Evolutionary conservation across 2,329 filamentous ascomycete genomes (phyloP).

Genomic region (Verticillium nonalfalfae): DNA sequence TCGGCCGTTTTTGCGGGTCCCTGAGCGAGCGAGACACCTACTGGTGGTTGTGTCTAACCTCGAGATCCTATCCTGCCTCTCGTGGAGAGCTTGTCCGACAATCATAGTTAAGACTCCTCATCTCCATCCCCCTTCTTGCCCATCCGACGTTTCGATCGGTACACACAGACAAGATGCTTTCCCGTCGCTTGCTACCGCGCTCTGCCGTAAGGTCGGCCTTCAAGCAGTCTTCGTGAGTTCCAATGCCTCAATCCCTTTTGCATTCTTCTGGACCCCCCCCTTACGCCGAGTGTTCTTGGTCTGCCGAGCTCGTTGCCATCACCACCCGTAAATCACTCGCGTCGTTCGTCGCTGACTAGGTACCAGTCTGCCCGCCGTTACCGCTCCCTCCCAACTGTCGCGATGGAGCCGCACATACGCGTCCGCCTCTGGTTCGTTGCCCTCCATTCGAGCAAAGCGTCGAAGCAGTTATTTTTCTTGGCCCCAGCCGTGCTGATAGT

Average conservation of each 20-base stretch:
- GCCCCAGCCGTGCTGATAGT: conserved; percentile 12
- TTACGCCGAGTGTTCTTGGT: not conserved
- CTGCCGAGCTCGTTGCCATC: not conserved
- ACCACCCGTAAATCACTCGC: conserved; percentile 13
- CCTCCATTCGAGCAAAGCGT: not conserved
- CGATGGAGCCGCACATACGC: conserved; percentile 55
- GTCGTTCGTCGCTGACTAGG: conserved; percentile 2
- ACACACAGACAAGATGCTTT: conserved; percentile 39
- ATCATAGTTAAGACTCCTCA: not conserved
- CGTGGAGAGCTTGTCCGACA: conserved; percentile 4
- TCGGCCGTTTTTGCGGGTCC: not conserved
- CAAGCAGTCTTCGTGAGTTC: conserved; percentile 42
- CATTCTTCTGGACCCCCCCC: not conserved
- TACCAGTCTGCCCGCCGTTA: conserved; percentile 42
- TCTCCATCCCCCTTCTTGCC: conserved; percentile 4
- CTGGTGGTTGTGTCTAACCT: not conserved
- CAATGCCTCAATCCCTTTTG: conserved; percentile 2
- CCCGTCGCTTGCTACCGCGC: conserved; percentile 55
- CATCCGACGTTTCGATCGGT: conserved; percentile 2
- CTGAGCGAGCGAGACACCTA: not conserved
- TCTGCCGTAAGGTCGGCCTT: conserved; percentile 51
- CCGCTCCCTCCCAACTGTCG: conserved; percentile 36
- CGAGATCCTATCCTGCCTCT: not conserved
- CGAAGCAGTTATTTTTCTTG: conserved; percentile 12
- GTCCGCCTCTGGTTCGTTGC: conserved; percentile 45